A percentile compares a stretch with the other conserved stretches of the same genome.
These are phyloP conservation scores for Saprolegnia diclina DNA, from an alignment of 352 stramenopile species.

Conservation along the genomic window DNA sequence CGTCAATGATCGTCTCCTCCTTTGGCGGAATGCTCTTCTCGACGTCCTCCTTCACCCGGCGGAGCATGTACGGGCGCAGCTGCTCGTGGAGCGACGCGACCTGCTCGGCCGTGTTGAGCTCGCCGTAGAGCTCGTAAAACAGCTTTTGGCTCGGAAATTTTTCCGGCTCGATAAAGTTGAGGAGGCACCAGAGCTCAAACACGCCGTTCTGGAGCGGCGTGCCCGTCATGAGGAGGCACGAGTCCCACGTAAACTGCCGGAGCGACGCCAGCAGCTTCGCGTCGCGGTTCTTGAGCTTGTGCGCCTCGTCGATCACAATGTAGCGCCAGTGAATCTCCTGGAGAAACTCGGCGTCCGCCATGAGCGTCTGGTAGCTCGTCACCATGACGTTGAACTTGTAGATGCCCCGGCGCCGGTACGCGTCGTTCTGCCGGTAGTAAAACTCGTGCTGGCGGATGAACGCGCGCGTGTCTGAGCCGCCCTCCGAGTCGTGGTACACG, in stretches of 20 bases:
- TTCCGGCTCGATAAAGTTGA: conserved; percentile 98
- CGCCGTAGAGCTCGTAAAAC: conserved; percentile 96
- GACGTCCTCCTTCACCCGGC: conserved; percentile 99
- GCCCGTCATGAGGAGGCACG: conserved; percentile 94
- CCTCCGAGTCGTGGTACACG: conserved; percentile 97
- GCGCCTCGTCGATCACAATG: conserved; percentile 98
- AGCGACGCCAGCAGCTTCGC: conserved; percentile 91
- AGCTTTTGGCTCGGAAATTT: conserved; percentile 92
- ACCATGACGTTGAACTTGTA: conserved; percentile 97
- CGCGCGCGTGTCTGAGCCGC: conserved; percentile 83
- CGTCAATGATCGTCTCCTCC: conserved; percentile 99
- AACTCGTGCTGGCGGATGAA: conserved; percentile 97
- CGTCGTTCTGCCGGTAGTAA: conserved; percentile 84
- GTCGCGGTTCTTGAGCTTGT: conserved; percentile 98
- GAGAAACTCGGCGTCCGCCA: conserved; percentile 91
- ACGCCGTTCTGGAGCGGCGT: conserved; percentile 99
- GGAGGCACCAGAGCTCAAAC: conserved; percentile 97
- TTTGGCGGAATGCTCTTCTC: conserved; percentile 99
- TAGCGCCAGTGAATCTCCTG: conserved; percentile 94
- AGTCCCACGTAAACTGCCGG: conserved; percentile 76
- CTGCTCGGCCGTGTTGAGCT: conserved; percentile 94
- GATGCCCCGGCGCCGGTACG: conserved; percentile 61
- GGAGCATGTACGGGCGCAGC: conserved; percentile 98
- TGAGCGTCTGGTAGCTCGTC: conserved; percentile 95
- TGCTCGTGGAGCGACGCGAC: conserved; percentile 95